Conservation (phyloP, 2,329 filamentous ascomycete species). For the Penicillium glabrum region DNA sequence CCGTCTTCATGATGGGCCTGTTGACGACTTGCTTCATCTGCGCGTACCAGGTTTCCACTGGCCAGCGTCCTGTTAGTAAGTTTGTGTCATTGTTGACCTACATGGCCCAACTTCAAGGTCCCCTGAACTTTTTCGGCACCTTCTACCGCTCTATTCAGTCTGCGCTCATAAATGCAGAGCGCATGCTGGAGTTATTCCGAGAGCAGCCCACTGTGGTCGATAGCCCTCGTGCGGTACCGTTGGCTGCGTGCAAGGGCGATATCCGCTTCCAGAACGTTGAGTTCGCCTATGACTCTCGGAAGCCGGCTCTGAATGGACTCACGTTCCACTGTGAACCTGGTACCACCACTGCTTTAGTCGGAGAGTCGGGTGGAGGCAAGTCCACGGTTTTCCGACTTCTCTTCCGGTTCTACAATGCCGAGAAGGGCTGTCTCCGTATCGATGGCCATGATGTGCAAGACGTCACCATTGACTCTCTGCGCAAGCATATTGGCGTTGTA, state of each 20-base stretch:
- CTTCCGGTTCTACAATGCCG: constrained; percentile 92
- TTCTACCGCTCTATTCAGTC: constrained; percentile 97
- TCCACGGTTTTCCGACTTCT: constrained; percentile 94
- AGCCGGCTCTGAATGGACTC: constrained; percentile 79
- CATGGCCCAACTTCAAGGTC: constrained; percentile 75
- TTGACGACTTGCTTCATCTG: constrained; percentile 71
- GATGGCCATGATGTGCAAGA: constrained; percentile 83
- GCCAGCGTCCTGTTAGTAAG: constrained; percentile 64
- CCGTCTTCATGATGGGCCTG: constrained; percentile 76
- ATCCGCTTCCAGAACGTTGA: constrained; percentile 86
- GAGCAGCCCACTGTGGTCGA: constrained; percentile 91
- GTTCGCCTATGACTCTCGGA: constrained; percentile 86
- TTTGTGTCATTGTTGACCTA: constrained; percentile 76
- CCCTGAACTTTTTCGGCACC: constrained; percentile 85
- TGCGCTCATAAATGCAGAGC: constrained; percentile 95
- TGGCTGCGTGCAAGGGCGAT: constrained; percentile 72
- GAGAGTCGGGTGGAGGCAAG: constrained; percentile 95
- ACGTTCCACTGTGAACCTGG: constrained; percentile 84
- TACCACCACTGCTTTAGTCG: constrained; percentile 92
- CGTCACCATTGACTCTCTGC: constrained; percentile 89
- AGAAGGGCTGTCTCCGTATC: constrained; percentile 75
- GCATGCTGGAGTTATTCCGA: constrained; percentile 93
- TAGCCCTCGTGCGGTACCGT: constrained; percentile 60
- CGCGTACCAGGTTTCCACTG: constrained; percentile 72
- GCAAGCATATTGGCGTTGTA: constrained; percentile 89